Conservation (phyloP, 1,139 yeast species). For the Kodamaea sp. region DNA sequence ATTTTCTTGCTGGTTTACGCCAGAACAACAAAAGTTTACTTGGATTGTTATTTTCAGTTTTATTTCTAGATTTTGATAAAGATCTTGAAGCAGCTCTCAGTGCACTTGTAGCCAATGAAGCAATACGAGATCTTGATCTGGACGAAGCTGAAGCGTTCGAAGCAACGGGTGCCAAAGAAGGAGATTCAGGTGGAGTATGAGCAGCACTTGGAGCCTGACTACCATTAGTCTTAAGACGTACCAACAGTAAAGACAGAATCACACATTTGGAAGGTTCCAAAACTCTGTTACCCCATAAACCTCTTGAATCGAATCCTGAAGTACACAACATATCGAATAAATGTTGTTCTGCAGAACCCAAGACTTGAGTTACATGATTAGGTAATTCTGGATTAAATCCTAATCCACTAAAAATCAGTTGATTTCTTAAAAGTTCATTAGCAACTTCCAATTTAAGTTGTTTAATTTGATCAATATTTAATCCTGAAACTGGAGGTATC, state of each 20-base stretch:
- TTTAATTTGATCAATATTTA: constrained; percentile 51
- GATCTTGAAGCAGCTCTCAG: constrained; percentile 54
- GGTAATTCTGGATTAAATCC: constrained; percentile 35
- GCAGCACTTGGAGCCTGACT: constrained; percentile 8
- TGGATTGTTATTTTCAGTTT: constrained; percentile 32
- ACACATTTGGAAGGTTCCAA: constrained; percentile 86
- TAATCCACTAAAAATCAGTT: constrained; percentile 72
- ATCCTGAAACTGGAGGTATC: constrained; percentile 65
- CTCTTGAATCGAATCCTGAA: constrained; percentile 70
- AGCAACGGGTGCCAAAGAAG: constrained; percentile 30
- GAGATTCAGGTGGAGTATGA: constrained; percentile 48
- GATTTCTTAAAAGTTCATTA: constrained; percentile 46
- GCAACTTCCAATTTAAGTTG: constrained; percentile 68
- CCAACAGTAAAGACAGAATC: constrained; percentile 78
- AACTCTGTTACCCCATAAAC: constrained; percentile 84
- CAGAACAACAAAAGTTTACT: constrained; percentile 87
- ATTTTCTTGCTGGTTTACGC: constrained; percentile 97
- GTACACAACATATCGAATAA: constrained; percentile 91
- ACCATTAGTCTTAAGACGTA: constrained; percentile 48
- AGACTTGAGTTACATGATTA: constrained; percentile 35
- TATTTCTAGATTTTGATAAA: constrained; percentile 39
- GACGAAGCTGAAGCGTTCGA: constrained; percentile 37
- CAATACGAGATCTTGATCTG: constrained; percentile 44
- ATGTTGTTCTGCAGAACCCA: constrained; percentile 95
- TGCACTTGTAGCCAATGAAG: constrained; percentile 41